Evolutionary conservation across 1,284 basidiomycete genomes (phyloP), one percentile per base, ranked within the genome.

Genomic region (Cystobasidium sp.): DNA sequence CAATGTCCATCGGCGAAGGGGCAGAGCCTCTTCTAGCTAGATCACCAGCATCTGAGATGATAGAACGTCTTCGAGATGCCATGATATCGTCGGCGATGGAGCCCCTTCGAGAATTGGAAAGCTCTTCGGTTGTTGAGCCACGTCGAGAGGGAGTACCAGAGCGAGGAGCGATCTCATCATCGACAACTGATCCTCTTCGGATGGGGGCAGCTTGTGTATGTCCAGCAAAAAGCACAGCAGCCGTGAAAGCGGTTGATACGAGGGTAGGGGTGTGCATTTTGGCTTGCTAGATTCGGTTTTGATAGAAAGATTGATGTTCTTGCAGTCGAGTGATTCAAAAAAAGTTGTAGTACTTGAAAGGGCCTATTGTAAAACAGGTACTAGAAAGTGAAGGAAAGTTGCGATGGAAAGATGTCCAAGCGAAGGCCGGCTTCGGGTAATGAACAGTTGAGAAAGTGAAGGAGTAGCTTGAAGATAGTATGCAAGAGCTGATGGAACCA

Each of bases 201-300:
- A 73, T 24, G 31, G 70, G 70, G 7, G 61, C 62, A 37, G 70
- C 70, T 44, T 59, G 53, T 18, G 70, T 44, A 16, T 58, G 24
- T 12, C 70, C 70, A 43, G 69, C 69, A 51, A 73, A 62, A 18
- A 73, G 63, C 6, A 55, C 61, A 24, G 70, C 70, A 4, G 70
- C 70, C 9, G 70, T 73, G 63, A 73, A 73, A 24, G 70, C 70
- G 9, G 70, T 73, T 7, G 49, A 59, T 14, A 73, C 43, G 43
- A 73, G 63, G 58, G 70, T 73, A 10, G 70, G 70, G 1, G 70
- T 73, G 53, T 73, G 70, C 70, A 73, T 73, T 12, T 46, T 73
- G 24, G 1, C 43, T 41, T 46, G 16, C n/a, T 68, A 56, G 55
- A 58, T 20, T 1, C 1, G 39, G 65, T 6, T 53, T 18, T 10